A percentile compares a stretch with the other conserved stretches of the same genome.
Evolutionary conservation across 306 rosid species (phyloP).

Genomic region (Pachyrhizus erosus): DNA sequence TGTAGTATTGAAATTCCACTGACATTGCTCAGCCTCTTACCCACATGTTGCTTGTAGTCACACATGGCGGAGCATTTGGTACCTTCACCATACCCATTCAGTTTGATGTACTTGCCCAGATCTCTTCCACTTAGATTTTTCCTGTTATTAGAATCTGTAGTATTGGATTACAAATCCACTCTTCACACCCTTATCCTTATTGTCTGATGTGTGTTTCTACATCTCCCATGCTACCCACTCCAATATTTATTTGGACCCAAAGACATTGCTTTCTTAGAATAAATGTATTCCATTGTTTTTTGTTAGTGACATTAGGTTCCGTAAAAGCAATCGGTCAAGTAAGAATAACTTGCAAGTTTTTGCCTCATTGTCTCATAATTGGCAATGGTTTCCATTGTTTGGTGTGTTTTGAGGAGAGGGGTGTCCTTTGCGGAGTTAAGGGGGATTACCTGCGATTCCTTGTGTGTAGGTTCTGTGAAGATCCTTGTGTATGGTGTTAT

Average conservation of each 20-base stretch:
- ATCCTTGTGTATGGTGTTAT: background rate
- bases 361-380: background rate
- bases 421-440: background rate
- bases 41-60: too few relatives aligned
- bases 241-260: background rate
- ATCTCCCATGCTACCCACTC: background rate
- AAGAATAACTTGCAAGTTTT: background rate
- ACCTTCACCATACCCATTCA: too few relatives aligned
- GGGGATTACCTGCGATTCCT: background rate
- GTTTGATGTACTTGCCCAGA: background rate
- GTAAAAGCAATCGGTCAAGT: background rate
- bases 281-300: background rate
- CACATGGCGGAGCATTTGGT: too few relatives aligned
- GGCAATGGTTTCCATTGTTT: constrained; percentile 16
- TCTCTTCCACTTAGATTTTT: background rate
- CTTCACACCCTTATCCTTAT: background rate
- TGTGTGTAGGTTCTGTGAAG: constrained; percentile 3
- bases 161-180: background rate
- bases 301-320: background rate
- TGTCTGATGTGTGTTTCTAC: background rate
- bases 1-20: background rate
- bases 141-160: background rate
- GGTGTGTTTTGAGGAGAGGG: background rate
- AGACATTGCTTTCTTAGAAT: background rate
- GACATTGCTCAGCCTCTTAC: background rate